phyloP scores from a whole-genome alignment of 2,329 filamentous ascomycete species.

The Scedosporium apiospermum region DNA sequence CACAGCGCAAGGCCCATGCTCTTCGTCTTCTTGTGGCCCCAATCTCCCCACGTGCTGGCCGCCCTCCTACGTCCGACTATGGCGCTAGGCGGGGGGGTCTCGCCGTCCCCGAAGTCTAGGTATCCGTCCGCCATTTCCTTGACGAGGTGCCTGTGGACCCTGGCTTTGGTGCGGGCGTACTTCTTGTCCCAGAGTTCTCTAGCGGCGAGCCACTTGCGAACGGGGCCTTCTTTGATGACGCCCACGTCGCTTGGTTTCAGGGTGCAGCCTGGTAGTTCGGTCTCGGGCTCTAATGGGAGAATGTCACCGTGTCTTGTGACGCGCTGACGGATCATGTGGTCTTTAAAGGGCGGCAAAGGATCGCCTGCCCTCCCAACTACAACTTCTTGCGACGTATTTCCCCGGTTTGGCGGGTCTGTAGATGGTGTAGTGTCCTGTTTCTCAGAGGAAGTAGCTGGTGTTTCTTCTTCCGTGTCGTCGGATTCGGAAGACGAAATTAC shows the following conservation, averaged over 20 bases:
- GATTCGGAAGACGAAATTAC: conserved; percentile 55
- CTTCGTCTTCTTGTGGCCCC: conserved; percentile 48
- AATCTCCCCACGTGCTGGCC: conserved; percentile 24
- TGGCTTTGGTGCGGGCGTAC: conserved; percentile 59
- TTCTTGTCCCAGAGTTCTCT: conserved; percentile 64
- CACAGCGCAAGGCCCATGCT: conserved; percentile 74
- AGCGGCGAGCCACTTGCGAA: conserved; percentile 73
- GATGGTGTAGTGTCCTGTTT: too few relatives aligned
- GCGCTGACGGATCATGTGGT: conserved; percentile 87
- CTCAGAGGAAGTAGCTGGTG: not conserved
- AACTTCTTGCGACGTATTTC: not conserved
- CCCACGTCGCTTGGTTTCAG: conserved; percentile 55
- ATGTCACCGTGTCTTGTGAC: conserved; percentile 72
- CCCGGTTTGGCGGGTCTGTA: too few relatives aligned
- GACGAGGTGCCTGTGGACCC: conserved; percentile 63
- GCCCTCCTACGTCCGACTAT: conserved; percentile 60
- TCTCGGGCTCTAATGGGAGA: conserved; percentile 53
- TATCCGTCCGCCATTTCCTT: conserved; percentile 66
- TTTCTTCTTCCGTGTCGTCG: conserved; percentile 14
- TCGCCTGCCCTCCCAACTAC: conserved; percentile 76
- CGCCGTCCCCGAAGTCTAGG: conserved; percentile 58
- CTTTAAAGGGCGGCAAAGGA: conserved; percentile 65
- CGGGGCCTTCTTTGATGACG: conserved; percentile 67
- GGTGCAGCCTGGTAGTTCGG: conserved; percentile 53
- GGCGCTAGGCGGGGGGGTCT: conserved; percentile 75